phyloP scores from a whole-genome alignment of 441 rosid genomes.

The Geranium incanum region DNA sequence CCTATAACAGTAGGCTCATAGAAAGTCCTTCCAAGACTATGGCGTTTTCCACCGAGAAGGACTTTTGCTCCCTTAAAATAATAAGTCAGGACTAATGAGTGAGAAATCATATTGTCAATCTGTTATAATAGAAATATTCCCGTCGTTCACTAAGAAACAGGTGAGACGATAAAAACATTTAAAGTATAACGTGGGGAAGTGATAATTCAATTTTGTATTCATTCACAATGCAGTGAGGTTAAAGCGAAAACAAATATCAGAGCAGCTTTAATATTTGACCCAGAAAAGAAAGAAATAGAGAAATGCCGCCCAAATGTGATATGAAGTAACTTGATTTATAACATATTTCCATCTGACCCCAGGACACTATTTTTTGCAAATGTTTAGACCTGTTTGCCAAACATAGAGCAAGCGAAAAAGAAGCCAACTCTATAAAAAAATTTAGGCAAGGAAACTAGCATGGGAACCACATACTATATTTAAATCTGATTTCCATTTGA shows the following conservation, averaged over 20 bases:
- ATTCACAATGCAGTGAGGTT: background rate
- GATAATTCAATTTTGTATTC: background rate
- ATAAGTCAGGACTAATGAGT: constrained; percentile 12
- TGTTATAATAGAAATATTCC: constrained; percentile 11
- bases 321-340: background rate
- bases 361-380: background rate
- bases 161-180: background rate
- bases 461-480: background rate
- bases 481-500: background rate
- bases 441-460: background rate
- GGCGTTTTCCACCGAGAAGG: constrained; percentile 86
- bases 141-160: background rate
- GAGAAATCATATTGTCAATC: background rate
- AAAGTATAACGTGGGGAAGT: background rate
- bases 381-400: background rate
- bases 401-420: background rate
- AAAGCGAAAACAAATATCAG: background rate
- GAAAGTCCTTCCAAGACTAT: constrained; percentile 84
- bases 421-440: background rate
- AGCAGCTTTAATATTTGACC: background rate
- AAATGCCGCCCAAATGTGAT: background rate
- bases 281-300: background rate
- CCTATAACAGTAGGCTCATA: constrained; percentile 87
- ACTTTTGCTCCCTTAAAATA: constrained; percentile 80
- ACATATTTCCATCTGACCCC: background rate